Percentiles rank a stretch among this genome's conserved stretches.
Conservation (phyloP, 345 rosid genomes). For the Acer negundo region DNA sequence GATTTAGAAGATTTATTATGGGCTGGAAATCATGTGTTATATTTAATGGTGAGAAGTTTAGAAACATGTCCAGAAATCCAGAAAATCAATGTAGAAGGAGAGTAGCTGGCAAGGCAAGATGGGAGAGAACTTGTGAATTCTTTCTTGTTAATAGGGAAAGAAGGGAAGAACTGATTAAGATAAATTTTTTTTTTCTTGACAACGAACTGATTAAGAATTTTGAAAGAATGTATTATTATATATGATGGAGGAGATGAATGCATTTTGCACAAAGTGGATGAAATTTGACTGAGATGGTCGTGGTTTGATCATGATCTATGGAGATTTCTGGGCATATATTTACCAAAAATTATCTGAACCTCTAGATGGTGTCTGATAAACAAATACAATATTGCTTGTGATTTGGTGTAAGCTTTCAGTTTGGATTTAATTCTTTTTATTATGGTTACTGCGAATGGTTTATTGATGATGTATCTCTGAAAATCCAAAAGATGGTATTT, state of each 20-base stretch:
- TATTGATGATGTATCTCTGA: background rate
- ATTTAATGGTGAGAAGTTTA: background rate
- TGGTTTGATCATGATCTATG: background rate
- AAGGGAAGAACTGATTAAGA: background rate
- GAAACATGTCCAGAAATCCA: background rate
- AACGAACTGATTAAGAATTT: too few relatives aligned
- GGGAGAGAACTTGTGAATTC: background rate
- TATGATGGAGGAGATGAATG: background rate
- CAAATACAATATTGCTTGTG: background rate
- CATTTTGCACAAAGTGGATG: background rate
- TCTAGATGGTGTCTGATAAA: background rate
- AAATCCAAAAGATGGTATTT: background rate
- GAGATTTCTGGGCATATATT: background rate
- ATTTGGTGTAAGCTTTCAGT: background rate
- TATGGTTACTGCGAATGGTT: background rate
- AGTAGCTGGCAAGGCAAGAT: background rate
- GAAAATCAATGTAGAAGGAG: too few relatives aligned
- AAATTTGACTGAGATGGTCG: background rate
- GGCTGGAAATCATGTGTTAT: background rate
- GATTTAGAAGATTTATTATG: background rate
- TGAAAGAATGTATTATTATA: background rate
- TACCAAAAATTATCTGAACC: background rate
- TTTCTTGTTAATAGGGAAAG: background rate
- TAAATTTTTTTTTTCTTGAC: too few relatives aligned
- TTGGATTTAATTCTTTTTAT: background rate